Evolutionary conservation across 805 yeast genomes (phyloP).

Genomic region (Sugiyamaella americana): DNA sequence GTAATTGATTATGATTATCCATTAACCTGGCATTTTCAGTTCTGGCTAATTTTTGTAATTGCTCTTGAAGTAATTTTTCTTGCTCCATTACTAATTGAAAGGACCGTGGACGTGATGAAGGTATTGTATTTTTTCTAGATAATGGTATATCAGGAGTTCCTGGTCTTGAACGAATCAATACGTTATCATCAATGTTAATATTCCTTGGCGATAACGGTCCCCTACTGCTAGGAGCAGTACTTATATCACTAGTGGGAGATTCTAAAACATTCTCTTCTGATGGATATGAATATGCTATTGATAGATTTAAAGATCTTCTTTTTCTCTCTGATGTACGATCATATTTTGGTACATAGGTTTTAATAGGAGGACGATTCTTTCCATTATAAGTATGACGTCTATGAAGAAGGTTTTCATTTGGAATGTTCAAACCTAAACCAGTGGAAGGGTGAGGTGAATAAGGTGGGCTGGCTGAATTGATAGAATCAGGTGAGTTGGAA

Average conservation of each 20-base stretch:
- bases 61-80: conserved; percentile 23
- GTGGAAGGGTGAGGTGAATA: too few species aligned
- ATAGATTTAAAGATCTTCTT: conserved; percentile 18
- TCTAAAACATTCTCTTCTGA: not conserved
- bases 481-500: too few species aligned
- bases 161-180: not conserved
- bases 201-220: not conserved
- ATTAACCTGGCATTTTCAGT: conserved; percentile 25
- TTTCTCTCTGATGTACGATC: conserved; percentile 6
- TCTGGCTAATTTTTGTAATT: conserved; percentile 25
- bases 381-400: conserved; percentile 3
- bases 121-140: not conserved
- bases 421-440: too few species aligned
- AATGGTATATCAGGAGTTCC: not conserved
- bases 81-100: conserved; percentile 19
- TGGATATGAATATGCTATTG: conserved; percentile 3
- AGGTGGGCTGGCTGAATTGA: too few species aligned
- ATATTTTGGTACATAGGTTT: too few species aligned
- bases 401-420: too few species aligned
- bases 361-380: not conserved
- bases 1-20: not conserved
- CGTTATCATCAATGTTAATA: not conserved
- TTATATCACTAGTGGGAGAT: not conserved
- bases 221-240: not conserved
- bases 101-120: conserved; percentile 9